These are phyloP conservation scores for Kitagawia praeruptora DNA, from an alignment of 129 eudicot genomes.

Conservation along the genomic window DNA sequence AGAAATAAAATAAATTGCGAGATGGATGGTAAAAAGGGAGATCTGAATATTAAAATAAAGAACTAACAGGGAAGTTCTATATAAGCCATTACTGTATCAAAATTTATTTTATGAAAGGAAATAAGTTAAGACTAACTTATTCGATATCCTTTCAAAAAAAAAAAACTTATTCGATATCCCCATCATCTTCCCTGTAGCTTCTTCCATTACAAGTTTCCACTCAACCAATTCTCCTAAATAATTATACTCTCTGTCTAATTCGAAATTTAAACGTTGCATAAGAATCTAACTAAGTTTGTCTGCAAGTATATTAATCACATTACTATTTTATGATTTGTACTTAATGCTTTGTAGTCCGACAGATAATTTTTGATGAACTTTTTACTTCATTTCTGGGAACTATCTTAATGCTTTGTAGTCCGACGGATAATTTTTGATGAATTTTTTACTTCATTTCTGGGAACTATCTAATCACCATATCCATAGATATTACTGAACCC, in stretches of 20 bases:
- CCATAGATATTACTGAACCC: neutral
- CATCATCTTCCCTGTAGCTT: too few relatives aligned
- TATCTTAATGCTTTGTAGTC: neutral
- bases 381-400: neutral
- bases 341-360: neutral
- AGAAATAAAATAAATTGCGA: too few relatives aligned
- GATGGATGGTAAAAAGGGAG: neutral
- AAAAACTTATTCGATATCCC: too few relatives aligned
- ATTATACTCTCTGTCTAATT: too few relatives aligned
- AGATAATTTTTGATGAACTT: neutral
- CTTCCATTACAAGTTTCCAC: too few relatives aligned
- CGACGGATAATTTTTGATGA: neutral
- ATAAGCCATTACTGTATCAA: too few relatives aligned
- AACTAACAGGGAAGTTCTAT: neutral
- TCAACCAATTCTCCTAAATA: too few relatives aligned
- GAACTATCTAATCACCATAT: neutral
- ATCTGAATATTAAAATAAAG: neutral
- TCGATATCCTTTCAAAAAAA: too few relatives aligned
- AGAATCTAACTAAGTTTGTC: neutral
- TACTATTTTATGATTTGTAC: neutral
- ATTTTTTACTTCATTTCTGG: neutral
- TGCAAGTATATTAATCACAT: neutral
- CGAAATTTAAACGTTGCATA: neutral
- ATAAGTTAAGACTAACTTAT: too few relatives aligned
- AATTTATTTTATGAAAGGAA: too few relatives aligned